Conservation (phyloP, 2,329 filamentous ascomycete species). For the Aspergillus versicolor region DNA sequence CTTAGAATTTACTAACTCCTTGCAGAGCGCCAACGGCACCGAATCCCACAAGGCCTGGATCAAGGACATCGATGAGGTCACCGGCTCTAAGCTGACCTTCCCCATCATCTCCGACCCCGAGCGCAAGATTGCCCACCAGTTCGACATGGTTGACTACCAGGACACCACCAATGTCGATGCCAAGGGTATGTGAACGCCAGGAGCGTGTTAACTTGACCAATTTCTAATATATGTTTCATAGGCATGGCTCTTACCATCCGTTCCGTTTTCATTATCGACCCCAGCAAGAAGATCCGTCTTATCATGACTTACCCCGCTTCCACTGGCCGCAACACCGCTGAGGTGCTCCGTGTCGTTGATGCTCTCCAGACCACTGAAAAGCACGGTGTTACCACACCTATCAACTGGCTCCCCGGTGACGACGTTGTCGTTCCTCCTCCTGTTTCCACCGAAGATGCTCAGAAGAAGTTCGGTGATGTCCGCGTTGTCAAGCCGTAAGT, state of each 20-base stretch:
- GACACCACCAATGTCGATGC: slow-evolving; percentile 78
- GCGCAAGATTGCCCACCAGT: slow-evolving; percentile 71
- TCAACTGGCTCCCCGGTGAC: slow-evolving; percentile 86
- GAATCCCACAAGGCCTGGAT: slow-evolving; percentile 86
- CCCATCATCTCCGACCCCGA: slow-evolving; percentile 82
- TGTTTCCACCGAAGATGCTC: slow-evolving; percentile 80
- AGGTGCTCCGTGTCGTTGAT: slow-evolving; percentile 77
- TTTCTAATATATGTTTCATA: slow-evolving; percentile 9
- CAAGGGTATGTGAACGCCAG: slow-evolving; percentile 50
- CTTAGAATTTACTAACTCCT: slow-evolving; percentile 1
- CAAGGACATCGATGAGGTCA: slow-evolving; percentile 81
- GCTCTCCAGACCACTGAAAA: slow-evolving; percentile 83
- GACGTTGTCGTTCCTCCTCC: slow-evolving; percentile 89
- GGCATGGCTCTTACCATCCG: slow-evolving; percentile 87
- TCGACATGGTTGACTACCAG: slow-evolving; percentile 85
- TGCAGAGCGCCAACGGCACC: slow-evolving; percentile 73
- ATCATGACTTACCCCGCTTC: slow-evolving; percentile 92
- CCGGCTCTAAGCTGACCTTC: slow-evolving; percentile 68
- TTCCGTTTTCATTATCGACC: slow-evolving; percentile 93
- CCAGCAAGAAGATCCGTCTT: slow-evolving; percentile 87
- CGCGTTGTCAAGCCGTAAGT: slow-evolving; percentile 59
- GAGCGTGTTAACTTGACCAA: background rate
- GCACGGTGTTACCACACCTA: slow-evolving; percentile 83
- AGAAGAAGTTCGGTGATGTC: slow-evolving; percentile 79
- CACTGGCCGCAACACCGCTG: slow-evolving; percentile 78